Evolutionary conservation across 2,329 filamentous ascomycete species (phyloP), one percentile per base, ranked within the genome.

Genomic region (Colletotrichum endophyticum): DNA sequence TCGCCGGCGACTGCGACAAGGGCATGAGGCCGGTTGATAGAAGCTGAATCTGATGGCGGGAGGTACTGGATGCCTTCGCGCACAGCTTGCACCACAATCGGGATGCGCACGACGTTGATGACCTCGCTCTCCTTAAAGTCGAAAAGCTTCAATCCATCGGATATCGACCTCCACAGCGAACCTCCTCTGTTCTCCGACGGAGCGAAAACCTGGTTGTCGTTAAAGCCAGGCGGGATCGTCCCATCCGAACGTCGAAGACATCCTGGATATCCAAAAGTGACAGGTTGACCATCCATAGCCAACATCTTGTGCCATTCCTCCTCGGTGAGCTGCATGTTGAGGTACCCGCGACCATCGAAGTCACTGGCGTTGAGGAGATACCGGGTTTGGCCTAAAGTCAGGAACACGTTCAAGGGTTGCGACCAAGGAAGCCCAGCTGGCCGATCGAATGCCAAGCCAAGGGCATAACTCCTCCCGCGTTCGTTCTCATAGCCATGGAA

Each of bases 361-460:
- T 84, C 81, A 69, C 83, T 84, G 12, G 84, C 84, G 63, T 85
- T 85, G n/a, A 85, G 80, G 19, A 85, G 78, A 57, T 84, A 85
- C 0, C 84, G 79, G 0, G 83, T 85, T 76, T 85, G 84, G 9
- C 83, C 82, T 2, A 85, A 79, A 0, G 84, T 85, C 7, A 85
- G 78, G 68, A 85, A 84, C 53, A 85, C 80, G 67, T 85, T 85
- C 12, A 85, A 77, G 2, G 83, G 80, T 73, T 85, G 84, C 25
- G 81, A 81, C 81, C 82, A 83, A 2, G 84, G 84, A 66, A 85
- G 70, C 1, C 84, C 83, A 8, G 84, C 5, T 84, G 78, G 1
- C 83, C 84, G 2, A 32, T 62, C 30, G 11, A 62, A 62, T 13
- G 59, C 59, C 9, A 62, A 28, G 27, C 59, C 59, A 8, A 85